Evolutionary conservation across 2,329 filamentous ascomycete species (phyloP), one percentile per base, ranked within the genome.

Genomic region (Beauveria sp.): DNA sequence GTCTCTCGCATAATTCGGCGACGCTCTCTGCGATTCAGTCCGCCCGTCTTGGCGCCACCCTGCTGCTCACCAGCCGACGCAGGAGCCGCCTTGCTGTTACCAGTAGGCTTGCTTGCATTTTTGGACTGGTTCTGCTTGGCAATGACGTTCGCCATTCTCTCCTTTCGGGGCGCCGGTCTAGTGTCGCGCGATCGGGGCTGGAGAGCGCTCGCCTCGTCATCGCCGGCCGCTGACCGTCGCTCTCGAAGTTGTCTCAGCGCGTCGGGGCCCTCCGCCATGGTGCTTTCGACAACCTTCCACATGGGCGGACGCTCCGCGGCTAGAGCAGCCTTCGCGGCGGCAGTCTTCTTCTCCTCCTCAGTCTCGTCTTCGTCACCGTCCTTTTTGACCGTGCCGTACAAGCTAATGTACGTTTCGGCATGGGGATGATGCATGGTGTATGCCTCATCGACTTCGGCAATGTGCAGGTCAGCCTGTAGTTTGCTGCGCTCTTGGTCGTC

Each of bases 391-490:
- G 67, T 67, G 66, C 81, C 77, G 66, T 86, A 88, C 18, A 88
- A 70, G 67, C 84, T 85, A 65, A 89, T 79, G 73, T 95, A 95
- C 24, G 81, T 78, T 71, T 90, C 85, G 67, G 86, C 78, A 50
- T 89, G 82, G 1, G 90, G 90, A 64, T 84, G 89, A 72, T 87
- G 88, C 58, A 84, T 81, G 1, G 89, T 85, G 70, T 95, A 95
- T 67, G 90, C 86, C 64, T 89, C 77, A 69, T 93, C 90, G 14
- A 93, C 83, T 69, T 92, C 83, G 28, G 85, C 85, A 26, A 84
- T 78, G 70, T 90, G 87, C n/a, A 90, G 76, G 63, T 86, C 79
- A 7, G 73, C 72, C 66, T 83, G 76, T 54, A 90, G 71, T 60
- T 73, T 73, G 56, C 79, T 76, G 42, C 75, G 74, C 66, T 86